Conservation (phyloP, 345 rosid species). For the Pelargonium nanum region DNA sequence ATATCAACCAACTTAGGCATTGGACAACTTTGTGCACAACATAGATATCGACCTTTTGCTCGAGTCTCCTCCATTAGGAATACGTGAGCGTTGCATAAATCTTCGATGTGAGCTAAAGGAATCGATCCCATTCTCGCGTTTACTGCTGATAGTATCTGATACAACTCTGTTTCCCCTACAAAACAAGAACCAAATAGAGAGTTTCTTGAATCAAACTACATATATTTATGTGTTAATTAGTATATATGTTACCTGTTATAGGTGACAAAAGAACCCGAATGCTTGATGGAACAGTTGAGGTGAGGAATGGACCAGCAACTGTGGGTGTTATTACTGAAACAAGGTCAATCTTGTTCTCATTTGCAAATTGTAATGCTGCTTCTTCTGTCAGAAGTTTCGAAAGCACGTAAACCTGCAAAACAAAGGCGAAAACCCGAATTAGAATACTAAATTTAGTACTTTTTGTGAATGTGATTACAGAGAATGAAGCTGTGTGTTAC, state of each 20-base stretch:
- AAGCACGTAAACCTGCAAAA: conserved; percentile 52
- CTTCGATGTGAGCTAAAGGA: conserved; percentile 67
- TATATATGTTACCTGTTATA: conserved; percentile 44
- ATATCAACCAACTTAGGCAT: conserved; percentile 32
- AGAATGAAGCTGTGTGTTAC: conserved; percentile 18
- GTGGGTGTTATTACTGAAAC: conserved; percentile 65
- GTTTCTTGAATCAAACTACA: background rate
- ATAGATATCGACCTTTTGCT: conserved; percentile 57
- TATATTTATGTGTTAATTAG: no score
- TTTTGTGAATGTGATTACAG: background rate
- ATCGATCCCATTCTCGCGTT: conserved; percentile 66
- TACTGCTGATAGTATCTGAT: conserved; percentile 53
- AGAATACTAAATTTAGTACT: background rate
- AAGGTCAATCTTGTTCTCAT: conserved; percentile 44
- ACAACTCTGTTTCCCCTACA: conserved; percentile 46
- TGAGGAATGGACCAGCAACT: conserved; percentile 64
- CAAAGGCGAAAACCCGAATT: background rate
- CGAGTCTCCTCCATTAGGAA: conserved; percentile 54
- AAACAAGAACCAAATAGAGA: background rate
- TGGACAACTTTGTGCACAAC: conserved; percentile 36
- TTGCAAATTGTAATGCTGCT: conserved; percentile 64
- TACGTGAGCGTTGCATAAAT: conserved; percentile 59
- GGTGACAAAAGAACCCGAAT: conserved; percentile 70
- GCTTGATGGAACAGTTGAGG: conserved; percentile 57
- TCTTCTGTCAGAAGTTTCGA: conserved; percentile 65